Base-by-base conservation (phyloP, 257 asterid species). In the Capsicum chinense region DNA sequence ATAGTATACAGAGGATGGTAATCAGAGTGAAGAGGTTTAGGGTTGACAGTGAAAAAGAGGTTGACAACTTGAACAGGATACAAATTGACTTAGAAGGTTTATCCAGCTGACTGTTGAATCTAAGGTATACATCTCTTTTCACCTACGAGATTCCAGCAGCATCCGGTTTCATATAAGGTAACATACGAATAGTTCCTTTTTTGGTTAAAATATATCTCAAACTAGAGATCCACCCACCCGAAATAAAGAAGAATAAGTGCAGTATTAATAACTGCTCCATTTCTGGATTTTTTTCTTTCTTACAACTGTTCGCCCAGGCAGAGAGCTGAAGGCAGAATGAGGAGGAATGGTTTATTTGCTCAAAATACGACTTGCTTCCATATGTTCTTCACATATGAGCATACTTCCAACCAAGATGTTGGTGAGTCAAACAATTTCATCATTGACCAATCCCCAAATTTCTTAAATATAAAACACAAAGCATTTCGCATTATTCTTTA, bases 201-300 rank as follows among this genome's bases (percentile, higher is more conserved):
- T 63, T 63, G 70, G 70, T 63, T 21, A 63, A 63, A 63, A 26
- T 67, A 67, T 3, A 35, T 67, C 74, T 33, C 74, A 67, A 66
- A 35, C 13, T 35, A 67, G 50, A 35, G 14, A 67, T 4, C 44
- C 44, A 5, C 50, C 50, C 74, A 35, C 42, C 71, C 73, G 12
- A 66, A 11, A 33, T 26, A 66, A 33, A 66, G 47, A 64, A 64
- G 73, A 68, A 37, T 68, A 68, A 13, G 52, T 3, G 21, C 76
- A 37, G 52, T 15, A 68, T 39, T 37, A 68, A 37, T 37, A 14
- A 68, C 21, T 37, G n/a, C 19, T 68, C 7, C 21, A 37, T 68
- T 68, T 68, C 52, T 64, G 9, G 26, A 9, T 33, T 37, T 2
- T 15, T 35, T 68, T 68, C 52, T 68, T 14, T 68, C 76, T 68